Percentiles rank a stretch among this genome's conserved stretches.
Evolutionary conservation across 805 yeast genomes (phyloP).

Genomic region (Ogataea polymorpha): DNA sequence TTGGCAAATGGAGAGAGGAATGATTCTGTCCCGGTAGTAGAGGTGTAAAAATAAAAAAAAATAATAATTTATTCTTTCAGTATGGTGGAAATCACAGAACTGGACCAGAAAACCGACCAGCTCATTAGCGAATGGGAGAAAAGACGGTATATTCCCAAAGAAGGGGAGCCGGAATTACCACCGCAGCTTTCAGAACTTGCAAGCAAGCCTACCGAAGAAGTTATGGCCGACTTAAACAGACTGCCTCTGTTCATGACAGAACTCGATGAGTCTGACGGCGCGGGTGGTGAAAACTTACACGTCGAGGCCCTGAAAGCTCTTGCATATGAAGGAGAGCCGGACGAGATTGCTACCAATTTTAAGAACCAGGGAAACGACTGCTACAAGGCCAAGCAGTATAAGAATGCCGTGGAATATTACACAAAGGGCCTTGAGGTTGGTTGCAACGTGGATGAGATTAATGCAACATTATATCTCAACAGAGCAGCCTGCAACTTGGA

Average conservation of each 20-base stretch:
- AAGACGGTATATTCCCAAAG: conserved; percentile 27
- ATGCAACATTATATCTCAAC: conserved; percentile 66
- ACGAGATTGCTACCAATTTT: conserved; percentile 85
- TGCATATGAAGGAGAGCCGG: conserved; percentile 94
- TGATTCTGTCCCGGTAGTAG: conserved; percentile 19
- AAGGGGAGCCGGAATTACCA: conserved; percentile 72
- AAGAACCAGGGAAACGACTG: conserved; percentile 92
- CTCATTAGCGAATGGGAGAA: conserved; percentile 34
- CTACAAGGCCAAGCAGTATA: conserved; percentile 66
- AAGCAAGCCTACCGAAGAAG: conserved; percentile 69
- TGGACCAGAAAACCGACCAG: conserved; percentile 21
- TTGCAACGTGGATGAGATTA: conserved; percentile 53
- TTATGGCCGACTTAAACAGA: conserved; percentile 72
- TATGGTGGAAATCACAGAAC: conserved; percentile 33
- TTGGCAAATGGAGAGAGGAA: conserved; percentile 79
- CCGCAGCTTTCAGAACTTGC: conserved; percentile 71
- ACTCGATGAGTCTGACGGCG: conserved; percentile 72
- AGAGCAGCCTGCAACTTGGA: conserved; percentile 92
- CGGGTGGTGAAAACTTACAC: conserved; percentile 68
- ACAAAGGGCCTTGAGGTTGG: conserved; percentile 74
- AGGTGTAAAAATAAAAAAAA: conserved; percentile 1
- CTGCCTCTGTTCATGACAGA: conserved; percentile 94
- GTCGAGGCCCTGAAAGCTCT: conserved; percentile 88
- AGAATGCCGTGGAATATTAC: conserved; percentile 75
- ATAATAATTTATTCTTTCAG: not conserved